Conservation (phyloP, 2,329 filamentous ascomycete species). For the Colletotrichum sp. region DNA sequence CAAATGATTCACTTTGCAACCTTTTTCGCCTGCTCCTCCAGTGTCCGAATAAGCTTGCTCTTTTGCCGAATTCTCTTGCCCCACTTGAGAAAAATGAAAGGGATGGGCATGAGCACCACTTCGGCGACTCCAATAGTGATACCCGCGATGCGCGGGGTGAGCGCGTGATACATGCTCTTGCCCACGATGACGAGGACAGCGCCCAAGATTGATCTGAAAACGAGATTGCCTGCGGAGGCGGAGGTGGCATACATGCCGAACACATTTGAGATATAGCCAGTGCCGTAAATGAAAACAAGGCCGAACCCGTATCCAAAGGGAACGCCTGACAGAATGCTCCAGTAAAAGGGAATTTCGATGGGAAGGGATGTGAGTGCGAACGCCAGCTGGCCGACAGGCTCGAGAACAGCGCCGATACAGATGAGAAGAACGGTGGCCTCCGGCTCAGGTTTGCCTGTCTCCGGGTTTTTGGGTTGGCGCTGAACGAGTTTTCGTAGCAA, state of each 20-base stretch:
- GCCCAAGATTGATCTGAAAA: constrained; percentile 62
- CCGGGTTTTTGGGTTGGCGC: constrained; percentile 59
- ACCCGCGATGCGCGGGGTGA: constrained; percentile 66
- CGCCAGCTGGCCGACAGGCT: constrained; percentile 64
- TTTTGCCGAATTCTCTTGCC: constrained; percentile 21
- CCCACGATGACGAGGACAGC: constrained; percentile 65
- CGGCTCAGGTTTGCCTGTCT: constrained; percentile 61
- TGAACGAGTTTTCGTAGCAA: constrained; percentile 57
- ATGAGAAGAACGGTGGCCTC: constrained; percentile 68
- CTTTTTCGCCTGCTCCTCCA: constrained; percentile 19
- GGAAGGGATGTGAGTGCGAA: constrained; percentile 70
- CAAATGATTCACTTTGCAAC: not conserved
- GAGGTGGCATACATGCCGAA: constrained; percentile 70
- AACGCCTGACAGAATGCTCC: constrained; percentile 64
- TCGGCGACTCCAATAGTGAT: constrained; percentile 35
- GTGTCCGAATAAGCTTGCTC: constrained; percentile 17
- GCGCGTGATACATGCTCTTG: constrained; percentile 57
- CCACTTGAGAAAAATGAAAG: constrained; percentile 60
- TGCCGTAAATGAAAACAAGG: constrained; percentile 68
- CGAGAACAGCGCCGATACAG: constrained; percentile 63
- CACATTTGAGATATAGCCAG: constrained; percentile 66
- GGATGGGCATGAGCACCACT: constrained; percentile 65
- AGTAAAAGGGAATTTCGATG: constrained; percentile 62
- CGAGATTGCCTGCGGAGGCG: constrained; percentile 67
- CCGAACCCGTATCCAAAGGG: constrained; percentile 68